These are phyloP conservation scores for Metschnikowia arizonensis DNA, from an alignment of 805 yeast species.

Conservation along the genomic window DNA sequence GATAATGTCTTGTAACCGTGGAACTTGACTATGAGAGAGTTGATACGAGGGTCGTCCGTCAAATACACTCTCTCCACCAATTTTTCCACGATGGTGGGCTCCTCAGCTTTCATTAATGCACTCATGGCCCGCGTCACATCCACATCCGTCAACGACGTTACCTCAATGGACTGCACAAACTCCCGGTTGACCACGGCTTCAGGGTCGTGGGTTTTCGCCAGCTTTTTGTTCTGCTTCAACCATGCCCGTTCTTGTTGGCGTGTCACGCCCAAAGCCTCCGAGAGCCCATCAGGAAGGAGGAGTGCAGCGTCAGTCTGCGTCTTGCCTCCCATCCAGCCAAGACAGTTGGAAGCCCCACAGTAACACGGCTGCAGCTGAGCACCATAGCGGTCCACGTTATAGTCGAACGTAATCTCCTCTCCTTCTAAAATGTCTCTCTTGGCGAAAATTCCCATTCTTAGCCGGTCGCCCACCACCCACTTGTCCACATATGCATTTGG, in stretches of 20 bases:
- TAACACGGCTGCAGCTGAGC: conserved; percentile 91
- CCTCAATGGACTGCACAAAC: conserved; percentile 57
- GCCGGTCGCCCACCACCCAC: conserved; percentile 91
- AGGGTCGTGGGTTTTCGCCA: conserved; percentile 45
- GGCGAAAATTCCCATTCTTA: conserved; percentile 93
- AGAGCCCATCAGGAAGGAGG: conserved; percentile 72
- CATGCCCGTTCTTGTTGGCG: conserved; percentile 66
- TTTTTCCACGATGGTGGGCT: conserved; percentile 56
- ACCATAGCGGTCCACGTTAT: conserved; percentile 94
- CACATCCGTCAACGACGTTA: conserved; percentile 45
- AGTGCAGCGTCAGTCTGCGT: conserved; percentile 92
- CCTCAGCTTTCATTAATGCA: conserved; percentile 74
- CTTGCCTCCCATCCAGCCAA: conserved; percentile 93
- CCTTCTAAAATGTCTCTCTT: conserved; percentile 66
- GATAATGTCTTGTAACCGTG: conserved; percentile 86
- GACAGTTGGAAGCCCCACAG: conserved; percentile 90
- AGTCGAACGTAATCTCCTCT: conserved; percentile 89
- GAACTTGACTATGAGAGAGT: conserved; percentile 60
- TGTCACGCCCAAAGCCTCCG: conserved; percentile 81
- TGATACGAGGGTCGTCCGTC: conserved; percentile 48
- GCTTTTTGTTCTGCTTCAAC: conserved; percentile 54
- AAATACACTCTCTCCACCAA: conserved; percentile 63
- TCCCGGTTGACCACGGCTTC: conserved; percentile 59
- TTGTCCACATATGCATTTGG: conserved; percentile 95
- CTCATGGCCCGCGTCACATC: conserved; percentile 80